Conservation (phyloP, 2,329 filamentous ascomycete genomes). For the Clarireedia sp. region DNA sequence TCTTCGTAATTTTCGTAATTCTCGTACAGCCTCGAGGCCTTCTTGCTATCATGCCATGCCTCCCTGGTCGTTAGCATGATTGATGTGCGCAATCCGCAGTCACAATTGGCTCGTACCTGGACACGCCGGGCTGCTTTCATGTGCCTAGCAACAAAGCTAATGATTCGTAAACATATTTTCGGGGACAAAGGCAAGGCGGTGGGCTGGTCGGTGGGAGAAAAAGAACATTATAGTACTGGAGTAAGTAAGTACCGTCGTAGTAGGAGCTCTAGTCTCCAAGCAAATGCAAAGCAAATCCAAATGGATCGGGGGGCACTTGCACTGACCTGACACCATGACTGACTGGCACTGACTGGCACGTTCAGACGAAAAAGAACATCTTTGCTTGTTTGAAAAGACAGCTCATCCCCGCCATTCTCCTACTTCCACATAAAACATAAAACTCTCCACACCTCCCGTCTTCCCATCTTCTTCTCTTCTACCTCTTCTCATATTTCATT, state of each 20-base stretch:
- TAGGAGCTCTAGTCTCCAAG: too few relatives aligned
- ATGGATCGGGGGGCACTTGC: not conserved
- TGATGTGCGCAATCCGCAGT: not conserved
- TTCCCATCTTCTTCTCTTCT: not conserved
- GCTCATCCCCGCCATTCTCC: not conserved
- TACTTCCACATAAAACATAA: constrained; percentile 6
- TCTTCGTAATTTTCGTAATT: too few relatives aligned
- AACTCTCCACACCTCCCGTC: constrained; percentile 2
- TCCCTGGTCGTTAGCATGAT: too few relatives aligned
- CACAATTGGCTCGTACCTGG: not conserved
- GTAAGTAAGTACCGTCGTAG: not conserved
- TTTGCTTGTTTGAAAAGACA: not conserved
- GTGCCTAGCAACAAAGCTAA: not conserved
- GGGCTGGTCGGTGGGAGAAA: too few relatives aligned
- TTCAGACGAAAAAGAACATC: constrained; percentile 5
- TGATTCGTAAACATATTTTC: constrained; percentile 2
- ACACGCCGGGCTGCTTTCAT: too few relatives aligned
- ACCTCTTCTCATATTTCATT: not conserved
- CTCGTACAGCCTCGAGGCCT: too few relatives aligned
- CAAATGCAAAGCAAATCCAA: too few relatives aligned
- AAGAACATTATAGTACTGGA: too few relatives aligned
- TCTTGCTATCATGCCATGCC: too few relatives aligned
- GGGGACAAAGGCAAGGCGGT: too few relatives aligned
- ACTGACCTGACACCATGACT: too few relatives aligned
- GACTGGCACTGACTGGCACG: not conserved